Evolutionary conservation across 768 basidiomycete genomes (phyloP).

Genomic region (Lactarius tabidus): DNA sequence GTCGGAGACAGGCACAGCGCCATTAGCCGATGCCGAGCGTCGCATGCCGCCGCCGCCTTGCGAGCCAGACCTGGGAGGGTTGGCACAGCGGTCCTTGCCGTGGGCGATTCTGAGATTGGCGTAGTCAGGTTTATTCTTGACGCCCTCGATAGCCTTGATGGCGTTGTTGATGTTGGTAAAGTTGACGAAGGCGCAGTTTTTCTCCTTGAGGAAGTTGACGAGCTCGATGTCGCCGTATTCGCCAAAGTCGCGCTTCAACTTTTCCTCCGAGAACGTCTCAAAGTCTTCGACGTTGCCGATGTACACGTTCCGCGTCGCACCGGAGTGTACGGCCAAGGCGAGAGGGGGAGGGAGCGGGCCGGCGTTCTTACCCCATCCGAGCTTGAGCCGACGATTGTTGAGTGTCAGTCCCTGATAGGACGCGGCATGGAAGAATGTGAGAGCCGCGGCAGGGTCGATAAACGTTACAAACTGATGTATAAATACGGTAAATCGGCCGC

Average conservation of each 20-base stretch:
- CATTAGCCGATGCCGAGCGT: conserved; percentile 43
- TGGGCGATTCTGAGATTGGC: conserved; percentile 85
- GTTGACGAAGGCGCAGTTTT: conserved; percentile 96
- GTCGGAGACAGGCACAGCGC: conserved; percentile 15
- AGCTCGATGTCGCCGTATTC: conserved; percentile 97
- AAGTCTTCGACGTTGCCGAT: conserved; percentile 95
- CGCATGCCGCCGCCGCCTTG: conserved; percentile 59
- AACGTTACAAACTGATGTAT: conserved; percentile 83
- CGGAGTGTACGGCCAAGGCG: conserved; percentile 84
- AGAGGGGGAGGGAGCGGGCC: conserved; percentile 81
- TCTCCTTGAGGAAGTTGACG: conserved; percentile 92
- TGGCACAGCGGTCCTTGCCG: conserved; percentile 94
- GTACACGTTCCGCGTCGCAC: conserved; percentile 96
- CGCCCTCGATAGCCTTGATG: conserved; percentile 96
- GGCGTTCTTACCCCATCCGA: conserved; percentile 97
- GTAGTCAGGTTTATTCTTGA: conserved; percentile 92
- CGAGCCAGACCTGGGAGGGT: conserved; percentile 80
- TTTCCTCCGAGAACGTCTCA: conserved; percentile 85
- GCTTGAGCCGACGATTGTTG: conserved; percentile 91
- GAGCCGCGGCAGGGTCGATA: conserved; percentile 88
- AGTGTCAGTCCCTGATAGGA: conserved; percentile 85
- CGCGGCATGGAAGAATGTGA: conserved; percentile 92
- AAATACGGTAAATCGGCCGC: conserved; percentile 17
- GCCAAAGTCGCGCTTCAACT: conserved; percentile 87
- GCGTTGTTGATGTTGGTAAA: conserved; percentile 94